A percentile compares a stretch with the other conserved stretches of the same genome.
Conservation (phyloP, 352 stramenopile species). For the Phytopythium mirpurense region DNA sequence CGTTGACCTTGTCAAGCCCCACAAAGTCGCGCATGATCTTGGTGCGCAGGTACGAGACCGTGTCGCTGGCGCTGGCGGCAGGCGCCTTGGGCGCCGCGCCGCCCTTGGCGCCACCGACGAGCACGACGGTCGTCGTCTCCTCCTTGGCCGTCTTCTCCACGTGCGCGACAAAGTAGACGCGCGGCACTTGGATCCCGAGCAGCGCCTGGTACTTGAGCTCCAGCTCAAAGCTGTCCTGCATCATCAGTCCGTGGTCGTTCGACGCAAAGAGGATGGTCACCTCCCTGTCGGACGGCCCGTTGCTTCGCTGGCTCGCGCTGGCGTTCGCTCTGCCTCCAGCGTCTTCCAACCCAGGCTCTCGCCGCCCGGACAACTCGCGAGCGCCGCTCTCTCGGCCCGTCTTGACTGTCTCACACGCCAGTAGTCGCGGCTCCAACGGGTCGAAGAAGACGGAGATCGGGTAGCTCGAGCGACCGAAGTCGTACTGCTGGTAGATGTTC, state of each 20-base stretch:
- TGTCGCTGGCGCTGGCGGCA: slow-evolving; percentile 15
- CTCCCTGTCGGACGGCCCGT: slow-evolving; percentile 65
- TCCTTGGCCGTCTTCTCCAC: slow-evolving; percentile 31
- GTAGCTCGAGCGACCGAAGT: slow-evolving; percentile 73
- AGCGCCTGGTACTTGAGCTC: slow-evolving; percentile 77
- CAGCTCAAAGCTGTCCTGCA: slow-evolving; percentile 89
- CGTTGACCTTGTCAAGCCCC: slow-evolving; percentile 87
- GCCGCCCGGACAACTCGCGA: slow-evolving; percentile 8
- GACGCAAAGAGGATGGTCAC: slow-evolving; percentile 91
- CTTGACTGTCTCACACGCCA: slow-evolving; percentile 83
- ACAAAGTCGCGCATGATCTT: slow-evolving; percentile 94
- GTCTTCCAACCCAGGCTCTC: slow-evolving; percentile 16
- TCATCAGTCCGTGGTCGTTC: slow-evolving; percentile 86
- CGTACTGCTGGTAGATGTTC: slow-evolving; percentile 87
- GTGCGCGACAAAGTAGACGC: slow-evolving; percentile 69
- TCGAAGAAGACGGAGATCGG: slow-evolving; percentile 90
- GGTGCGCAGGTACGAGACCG: slow-evolving; percentile 52
- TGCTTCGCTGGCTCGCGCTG: slow-evolving; percentile 11
- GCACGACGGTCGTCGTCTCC: slow-evolving; percentile 30
- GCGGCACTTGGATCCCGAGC: slow-evolving; percentile 81
- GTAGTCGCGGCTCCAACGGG: slow-evolving; percentile 75
- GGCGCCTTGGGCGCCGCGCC: slow-evolving; percentile 14
- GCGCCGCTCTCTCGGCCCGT: slow-evolving; percentile 22
- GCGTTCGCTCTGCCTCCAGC: not conserved
- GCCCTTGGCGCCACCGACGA: slow-evolving; percentile 29